Percentiles rank a stretch among this genome's conserved stretches.
phyloP scores from a whole-genome alignment of 2,329 filamentous ascomycete species.

The Botryotinia narcissicola region DNA sequence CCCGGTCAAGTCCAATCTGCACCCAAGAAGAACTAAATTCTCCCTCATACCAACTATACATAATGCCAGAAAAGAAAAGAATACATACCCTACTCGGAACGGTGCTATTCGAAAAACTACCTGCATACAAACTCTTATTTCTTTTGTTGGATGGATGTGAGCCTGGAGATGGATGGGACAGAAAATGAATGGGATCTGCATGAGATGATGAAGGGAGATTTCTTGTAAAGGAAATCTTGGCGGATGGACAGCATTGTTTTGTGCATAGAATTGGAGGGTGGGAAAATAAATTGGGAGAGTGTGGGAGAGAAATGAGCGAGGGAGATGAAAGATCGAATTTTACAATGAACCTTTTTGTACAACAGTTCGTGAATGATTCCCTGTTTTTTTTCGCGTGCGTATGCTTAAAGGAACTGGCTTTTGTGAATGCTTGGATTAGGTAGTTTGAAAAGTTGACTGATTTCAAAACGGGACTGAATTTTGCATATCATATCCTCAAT shows the following conservation, averaged over 20 bases:
- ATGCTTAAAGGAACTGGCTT: neutral
- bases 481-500: neutral
- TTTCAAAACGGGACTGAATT: neutral
- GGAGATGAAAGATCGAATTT: neutral
- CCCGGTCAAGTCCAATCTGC: constrained; percentile 69
- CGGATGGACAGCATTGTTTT: neutral
- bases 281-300: neutral
- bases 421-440: no score
- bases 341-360: constrained; percentile 12
- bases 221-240: neutral
- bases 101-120: constrained; percentile 12
- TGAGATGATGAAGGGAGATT: neutral
- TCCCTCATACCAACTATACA: constrained; percentile 4
- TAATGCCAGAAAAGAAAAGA: constrained; percentile 14
- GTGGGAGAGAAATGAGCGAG: neutral
- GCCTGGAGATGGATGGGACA: neutral
- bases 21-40: constrained; percentile 35
- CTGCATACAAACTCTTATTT: constrained; percentile 4
- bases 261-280: constrained; percentile 13
- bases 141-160: constrained; percentile 14
- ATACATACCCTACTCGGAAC: neutral
- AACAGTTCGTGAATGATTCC: neutral
- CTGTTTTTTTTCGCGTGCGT: neutral
- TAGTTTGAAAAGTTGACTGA: neutral
- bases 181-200: neutral